Percentiles rank a stretch among this genome's conserved stretches.
Conservation (phyloP, 1,284 basidiomycete genomes). For the Macrocystidia cucumis region DNA sequence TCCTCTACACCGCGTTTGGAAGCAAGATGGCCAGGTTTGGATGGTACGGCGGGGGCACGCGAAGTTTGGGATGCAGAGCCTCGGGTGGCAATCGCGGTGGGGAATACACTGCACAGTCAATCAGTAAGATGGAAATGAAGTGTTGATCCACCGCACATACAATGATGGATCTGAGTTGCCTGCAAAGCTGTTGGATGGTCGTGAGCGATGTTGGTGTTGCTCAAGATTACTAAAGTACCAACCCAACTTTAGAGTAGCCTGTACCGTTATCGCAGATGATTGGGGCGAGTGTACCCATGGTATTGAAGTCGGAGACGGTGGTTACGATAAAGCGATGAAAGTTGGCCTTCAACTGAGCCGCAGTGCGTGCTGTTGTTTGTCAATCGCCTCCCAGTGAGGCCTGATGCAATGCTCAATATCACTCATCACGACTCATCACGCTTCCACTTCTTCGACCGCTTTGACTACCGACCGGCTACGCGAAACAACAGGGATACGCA, state of each 20-base stretch:
- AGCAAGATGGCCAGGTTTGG: conserved; percentile 89
- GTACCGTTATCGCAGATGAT: conserved; percentile 98
- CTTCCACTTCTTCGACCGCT: too few species aligned
- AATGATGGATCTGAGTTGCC: conserved; percentile 99
- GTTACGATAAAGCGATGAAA: too few species aligned
- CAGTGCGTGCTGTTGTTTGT: too few species aligned
- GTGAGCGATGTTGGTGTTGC: conserved; percentile 11
- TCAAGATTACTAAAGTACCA: conserved; percentile 19
- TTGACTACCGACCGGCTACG: too few species aligned
- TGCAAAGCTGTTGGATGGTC: conserved; percentile 64
- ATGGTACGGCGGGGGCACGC: conserved; percentile 69
- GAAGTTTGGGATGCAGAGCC: conserved; percentile 56
- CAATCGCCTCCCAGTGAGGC: too few species aligned
- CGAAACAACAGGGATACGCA: too few species aligned
- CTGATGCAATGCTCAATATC: too few species aligned
- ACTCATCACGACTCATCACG: too few species aligned
- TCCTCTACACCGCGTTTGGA: conserved; percentile 98
- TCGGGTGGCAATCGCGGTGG: conserved; percentile 91
- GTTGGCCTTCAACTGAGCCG: too few species aligned
- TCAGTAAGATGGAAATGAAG: conserved; percentile 7
- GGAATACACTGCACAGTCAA: conserved; percentile 63
- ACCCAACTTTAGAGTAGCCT: conserved; percentile 97
- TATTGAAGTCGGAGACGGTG: too few species aligned
- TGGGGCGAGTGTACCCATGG: conserved; percentile 79
- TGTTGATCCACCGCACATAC: conserved; percentile 34